A percentile compares a stretch with the other conserved stretches of the same genome.
These are phyloP conservation scores for Calonectria leucothoes DNA, from an alignment of 2,329 filamentous ascomycete genomes.

Conservation along the genomic window DNA sequence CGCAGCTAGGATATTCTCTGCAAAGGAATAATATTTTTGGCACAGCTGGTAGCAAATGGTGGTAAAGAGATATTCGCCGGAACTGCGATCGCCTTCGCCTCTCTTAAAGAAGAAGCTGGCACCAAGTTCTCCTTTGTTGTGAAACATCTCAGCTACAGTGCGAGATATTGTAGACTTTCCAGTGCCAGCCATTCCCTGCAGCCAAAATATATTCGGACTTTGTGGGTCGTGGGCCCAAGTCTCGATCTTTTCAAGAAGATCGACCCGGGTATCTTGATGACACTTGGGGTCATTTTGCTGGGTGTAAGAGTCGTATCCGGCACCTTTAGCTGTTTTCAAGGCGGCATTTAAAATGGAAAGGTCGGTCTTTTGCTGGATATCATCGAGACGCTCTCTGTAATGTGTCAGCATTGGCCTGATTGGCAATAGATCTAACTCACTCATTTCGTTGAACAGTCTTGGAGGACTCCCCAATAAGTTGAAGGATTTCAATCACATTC, in stretches of 20 bases:
- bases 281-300: constrained; percentile 47
- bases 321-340: constrained; percentile 31
- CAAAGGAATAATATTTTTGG: constrained; percentile 40
- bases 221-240: constrained; percentile 41
- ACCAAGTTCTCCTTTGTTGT: constrained; percentile 29
- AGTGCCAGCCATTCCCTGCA: constrained; percentile 52
- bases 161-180: constrained; percentile 54
- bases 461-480: neutral
- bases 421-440: neutral
- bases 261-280: constrained; percentile 42
- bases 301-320: constrained; percentile 48
- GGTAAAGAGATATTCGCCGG: constrained; percentile 49
- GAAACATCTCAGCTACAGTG: constrained; percentile 37
- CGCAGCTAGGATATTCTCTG: constrained; percentile 35
- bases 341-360: constrained; percentile 32
- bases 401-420: neutral
- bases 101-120: constrained; percentile 40
- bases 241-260: constrained; percentile 45
- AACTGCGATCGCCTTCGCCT: constrained; percentile 51
- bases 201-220: constrained; percentile 47
- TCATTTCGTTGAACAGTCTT: neutral
- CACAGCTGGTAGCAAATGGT: constrained; percentile 52
- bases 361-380: neutral
- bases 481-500: neutral
- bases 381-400: neutral